Evolutionary conservation across 495 filamentous ascomycete genomes (phyloP).

Genomic region (Podospora fimiseda): DNA sequence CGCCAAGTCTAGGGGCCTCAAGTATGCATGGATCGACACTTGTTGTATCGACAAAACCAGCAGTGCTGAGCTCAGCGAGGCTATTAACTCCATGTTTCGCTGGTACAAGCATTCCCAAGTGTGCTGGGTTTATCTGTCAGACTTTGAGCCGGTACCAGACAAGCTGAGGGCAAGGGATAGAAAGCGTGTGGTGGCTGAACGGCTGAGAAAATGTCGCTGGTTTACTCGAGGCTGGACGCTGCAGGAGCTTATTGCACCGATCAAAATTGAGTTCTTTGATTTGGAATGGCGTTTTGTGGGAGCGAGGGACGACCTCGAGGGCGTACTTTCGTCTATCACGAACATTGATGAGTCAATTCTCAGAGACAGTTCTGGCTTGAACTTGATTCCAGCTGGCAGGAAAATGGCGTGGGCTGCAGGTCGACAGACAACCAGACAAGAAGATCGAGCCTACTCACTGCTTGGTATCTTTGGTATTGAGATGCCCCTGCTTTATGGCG

Average conservation of each 20-base stretch:
- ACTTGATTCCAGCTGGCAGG: constrained; percentile 3
- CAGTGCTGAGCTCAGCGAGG: not conserved
- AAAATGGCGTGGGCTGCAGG: constrained; percentile 13
- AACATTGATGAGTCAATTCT: constrained; percentile 4
- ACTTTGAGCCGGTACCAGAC: not conserved
- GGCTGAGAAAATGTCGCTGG: constrained; percentile 2
- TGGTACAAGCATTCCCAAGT: not conserved
- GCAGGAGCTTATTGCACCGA: constrained; percentile 34
- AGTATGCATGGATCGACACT: not conserved
- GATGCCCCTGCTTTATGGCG: constrained; percentile 13
- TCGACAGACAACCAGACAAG: constrained; percentile 7
- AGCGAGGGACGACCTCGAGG: constrained; percentile 2
- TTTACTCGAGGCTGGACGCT: constrained; percentile 31
- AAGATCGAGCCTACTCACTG: constrained; percentile 15
- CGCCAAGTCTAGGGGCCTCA: not conserved
- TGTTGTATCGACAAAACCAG: not conserved
- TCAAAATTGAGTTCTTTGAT: constrained; percentile 23
- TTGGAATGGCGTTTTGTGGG: constrained; percentile 16
- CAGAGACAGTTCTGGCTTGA: not conserved
- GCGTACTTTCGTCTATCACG: constrained; percentile 1
- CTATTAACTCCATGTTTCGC: not conserved
- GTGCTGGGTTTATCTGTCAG: not conserved
- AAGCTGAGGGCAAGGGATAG: not conserved
- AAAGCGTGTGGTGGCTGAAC: not conserved
- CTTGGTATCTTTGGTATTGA: constrained; percentile 14